Evolutionary conservation across 306 rosid species (phyloP).

Genomic region (Gillenia trifoliata): DNA sequence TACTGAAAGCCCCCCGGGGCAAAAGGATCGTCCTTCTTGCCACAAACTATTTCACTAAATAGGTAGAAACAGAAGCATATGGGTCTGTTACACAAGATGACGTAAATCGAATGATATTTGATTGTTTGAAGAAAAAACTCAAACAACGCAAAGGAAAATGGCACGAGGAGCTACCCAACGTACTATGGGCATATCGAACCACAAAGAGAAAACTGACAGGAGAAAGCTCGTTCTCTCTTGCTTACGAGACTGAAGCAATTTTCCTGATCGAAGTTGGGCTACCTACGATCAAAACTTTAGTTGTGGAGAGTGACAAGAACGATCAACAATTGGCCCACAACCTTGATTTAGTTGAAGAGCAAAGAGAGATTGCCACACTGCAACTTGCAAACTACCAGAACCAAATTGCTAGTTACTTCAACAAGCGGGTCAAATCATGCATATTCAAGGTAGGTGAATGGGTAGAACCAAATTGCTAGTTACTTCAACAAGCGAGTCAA

Average conservation of each 20-base stretch:
- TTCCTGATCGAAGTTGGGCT: not conserved
- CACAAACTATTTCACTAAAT: not conserved
- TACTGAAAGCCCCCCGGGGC: rapidly evolving
- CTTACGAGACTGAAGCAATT: not conserved
- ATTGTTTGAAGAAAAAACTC: too few relatives aligned
- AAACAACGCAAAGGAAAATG: not conserved
- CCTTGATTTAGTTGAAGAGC: not conserved
- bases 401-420: too few relatives aligned
- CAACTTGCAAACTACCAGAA: not conserved
- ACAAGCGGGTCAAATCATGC: too few relatives aligned
- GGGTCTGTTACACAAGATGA: not conserved
- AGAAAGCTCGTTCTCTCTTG: not conserved
- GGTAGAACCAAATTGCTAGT: not conserved
- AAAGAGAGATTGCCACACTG: rapidly evolving
- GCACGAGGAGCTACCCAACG: not conserved
- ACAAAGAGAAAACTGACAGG: not conserved
- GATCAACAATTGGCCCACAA: too few relatives aligned
- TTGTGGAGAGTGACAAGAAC: not conserved
- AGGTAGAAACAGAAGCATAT: not conserved
- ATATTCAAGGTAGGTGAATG: too few relatives aligned
- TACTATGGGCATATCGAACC: not conserved
- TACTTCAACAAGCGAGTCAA: not conserved
- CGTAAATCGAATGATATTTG: not conserved
- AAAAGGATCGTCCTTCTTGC: not conserved
- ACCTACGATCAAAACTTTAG: not conserved